Conservation (phyloP, 1,284 basidiomycete species). For the Retiboletus flavoniger region DNA sequence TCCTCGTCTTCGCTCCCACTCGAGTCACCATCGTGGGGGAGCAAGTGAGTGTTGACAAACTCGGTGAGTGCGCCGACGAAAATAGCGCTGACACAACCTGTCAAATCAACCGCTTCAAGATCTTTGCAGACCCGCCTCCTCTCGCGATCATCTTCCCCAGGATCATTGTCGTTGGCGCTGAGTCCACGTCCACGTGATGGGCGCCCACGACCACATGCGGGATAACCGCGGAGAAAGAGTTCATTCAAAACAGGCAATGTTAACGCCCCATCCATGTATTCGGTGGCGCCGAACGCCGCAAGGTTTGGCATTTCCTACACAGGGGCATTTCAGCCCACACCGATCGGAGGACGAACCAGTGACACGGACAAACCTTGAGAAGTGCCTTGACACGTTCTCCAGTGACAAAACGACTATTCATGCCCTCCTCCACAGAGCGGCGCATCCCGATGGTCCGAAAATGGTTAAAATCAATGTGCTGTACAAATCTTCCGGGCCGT, state of each 20-base stretch:
- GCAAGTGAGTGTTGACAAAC: constrained; percentile 76
- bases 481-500: constrained; percentile 73
- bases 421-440: constrained; percentile 86
- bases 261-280: constrained; percentile 93
- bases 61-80: constrained; percentile 83
- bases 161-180: constrained; percentile 47
- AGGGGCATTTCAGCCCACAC: constrained; percentile 14
- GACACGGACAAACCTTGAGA: constrained; percentile 60
- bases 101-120: constrained; percentile 88
- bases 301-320: constrained; percentile 82
- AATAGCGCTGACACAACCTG: constrained; percentile 88
- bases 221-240: constrained; percentile 77
- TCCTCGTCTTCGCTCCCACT: constrained; percentile 47
- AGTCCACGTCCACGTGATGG: constrained; percentile 65
- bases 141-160: constrained; percentile 70
- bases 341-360: constrained; percentile 5
- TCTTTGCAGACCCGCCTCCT: constrained; percentile 75
- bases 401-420: constrained; percentile 90
- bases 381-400: constrained; percentile 80
- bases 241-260: constrained; percentile 81
- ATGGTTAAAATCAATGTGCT: constrained; percentile 86
- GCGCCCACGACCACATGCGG: constrained; percentile 65
- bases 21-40: constrained; percentile 45
- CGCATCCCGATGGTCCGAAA: constrained; percentile 95
- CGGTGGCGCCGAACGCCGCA: constrained; percentile 83